These are phyloP conservation scores for Fusarium bactridioides DNA, from an alignment of 2,329 filamentous ascomycete genomes.

Conservation along the genomic window DNA sequence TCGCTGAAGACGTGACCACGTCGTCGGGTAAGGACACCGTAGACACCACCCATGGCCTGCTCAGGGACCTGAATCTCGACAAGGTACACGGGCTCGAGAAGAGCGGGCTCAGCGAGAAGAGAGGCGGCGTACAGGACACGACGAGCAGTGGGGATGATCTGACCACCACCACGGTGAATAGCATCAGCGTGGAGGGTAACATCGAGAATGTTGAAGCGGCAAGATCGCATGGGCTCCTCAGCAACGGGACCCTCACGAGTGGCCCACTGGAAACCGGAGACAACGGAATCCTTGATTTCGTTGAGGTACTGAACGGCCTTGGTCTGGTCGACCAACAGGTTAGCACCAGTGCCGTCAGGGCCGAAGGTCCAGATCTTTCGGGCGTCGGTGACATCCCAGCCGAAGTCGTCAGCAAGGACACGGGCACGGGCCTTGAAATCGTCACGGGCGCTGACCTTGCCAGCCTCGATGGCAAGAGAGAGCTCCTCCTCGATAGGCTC, in stretches of 20 bases:
- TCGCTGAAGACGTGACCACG: slow-evolving; percentile 99
- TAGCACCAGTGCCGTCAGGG: slow-evolving; percentile 96
- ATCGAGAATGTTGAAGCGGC: slow-evolving; percentile 99
- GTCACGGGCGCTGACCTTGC: slow-evolving; percentile 94
- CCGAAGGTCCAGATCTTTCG: slow-evolving; percentile 99
- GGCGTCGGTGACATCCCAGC: slow-evolving; percentile 99
- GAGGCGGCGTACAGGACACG: slow-evolving; percentile 95
- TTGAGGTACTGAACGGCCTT: slow-evolving; percentile 99
- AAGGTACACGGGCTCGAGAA: slow-evolving; percentile 97
- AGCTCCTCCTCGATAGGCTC: slow-evolving; percentile 93
- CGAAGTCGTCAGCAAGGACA: slow-evolving; percentile 93
- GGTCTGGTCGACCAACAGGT: slow-evolving; percentile 99
- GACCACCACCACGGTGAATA: slow-evolving; percentile 99
- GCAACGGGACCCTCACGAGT: slow-evolving; percentile 96
- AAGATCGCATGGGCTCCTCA: slow-evolving; percentile 96
- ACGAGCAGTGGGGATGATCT: slow-evolving; percentile 97
- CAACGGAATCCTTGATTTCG: slow-evolving; percentile 99
- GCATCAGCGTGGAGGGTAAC: slow-evolving; percentile 99
- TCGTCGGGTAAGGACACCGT: slow-evolving; percentile 96
- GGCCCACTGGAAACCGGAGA: slow-evolving; percentile 99
- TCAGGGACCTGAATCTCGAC: slow-evolving; percentile 99
- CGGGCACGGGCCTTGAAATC: slow-evolving; percentile 99
- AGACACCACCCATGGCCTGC: slow-evolving; percentile 99
- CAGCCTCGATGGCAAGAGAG: slow-evolving; percentile 84
- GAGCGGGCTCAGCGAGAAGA: slow-evolving; percentile 88